Base-by-base conservation (phyloP, 2,329 filamentous ascomycete species). In the Aspergillus pseudonomiae region DNA sequence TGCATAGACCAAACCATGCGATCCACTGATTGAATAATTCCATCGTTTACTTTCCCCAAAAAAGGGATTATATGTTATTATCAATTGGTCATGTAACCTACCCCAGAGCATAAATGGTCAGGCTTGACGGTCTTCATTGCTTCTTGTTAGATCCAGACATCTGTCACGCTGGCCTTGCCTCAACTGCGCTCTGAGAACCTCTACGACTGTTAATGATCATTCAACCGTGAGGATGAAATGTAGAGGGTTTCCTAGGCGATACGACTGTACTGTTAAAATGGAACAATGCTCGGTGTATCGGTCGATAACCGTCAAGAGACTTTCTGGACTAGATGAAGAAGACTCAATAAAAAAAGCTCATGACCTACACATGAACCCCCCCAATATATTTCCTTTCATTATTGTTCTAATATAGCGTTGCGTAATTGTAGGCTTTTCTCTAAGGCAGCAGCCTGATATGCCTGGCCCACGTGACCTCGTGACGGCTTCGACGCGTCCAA, bases 391-490 rank as follows among this genome's bases (percentile, higher is more conserved):
- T 41, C 16, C 16, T 14, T 48, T 5, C 12, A 7, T 9, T 48
- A 24, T 26, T 48, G n/a, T 16, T 26, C 45, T 14, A 24, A 28
- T 48, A 24, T 16, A 48, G 45, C 12, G 12, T 26, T 46, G 43
- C 28, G 28, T 52, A 12, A n/a, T 32, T 11, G 19, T 52, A n/a
- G 26, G 26, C 46, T 32, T 12, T 34, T 19, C 28, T 16, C 26
- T 34, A 52, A 52, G 48, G 48, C 48, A 52, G 28, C 48, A 52
- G 52, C 52, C n/a, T 55, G 3, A 24, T 55, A n/a, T 60, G 46
- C 57, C 58, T 60, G 43, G 26, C 12, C 2, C 76, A 78, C 76
- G 75, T 78, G 76, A 78, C 60, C 48, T 75, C 76, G 76, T 69
- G 76, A 77, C 71, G 62, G 67, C 62, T 63, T 67, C 59, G 70